Percentiles rank a stretch among this genome's conserved stretches.
phyloP scores from a whole-genome alignment of 306 rosid species.

The Corylus heterophylla region DNA sequence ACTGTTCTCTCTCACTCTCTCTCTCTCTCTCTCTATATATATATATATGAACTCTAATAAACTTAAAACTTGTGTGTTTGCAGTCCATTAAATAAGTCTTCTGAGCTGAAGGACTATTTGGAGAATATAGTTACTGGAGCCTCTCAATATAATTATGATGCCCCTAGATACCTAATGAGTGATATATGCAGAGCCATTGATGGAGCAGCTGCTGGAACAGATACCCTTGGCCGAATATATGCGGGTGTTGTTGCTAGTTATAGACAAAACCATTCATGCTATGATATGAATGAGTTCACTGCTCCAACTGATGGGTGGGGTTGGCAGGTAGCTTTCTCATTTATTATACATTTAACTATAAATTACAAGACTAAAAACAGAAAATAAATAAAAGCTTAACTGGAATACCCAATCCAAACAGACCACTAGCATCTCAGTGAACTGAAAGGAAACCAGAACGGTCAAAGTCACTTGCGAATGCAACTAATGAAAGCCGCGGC shows the following conservation, averaged over 20 bases:
- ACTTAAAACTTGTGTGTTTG: not conserved
- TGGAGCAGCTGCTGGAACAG: not conserved
- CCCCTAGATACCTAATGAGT: constrained; percentile 28
- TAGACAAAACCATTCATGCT: constrained; percentile 15
- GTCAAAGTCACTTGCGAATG: too few species aligned
- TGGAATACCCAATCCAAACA: too few species aligned
- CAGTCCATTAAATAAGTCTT: constrained; percentile 24
- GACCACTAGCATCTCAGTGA: too few species aligned
- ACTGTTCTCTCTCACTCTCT: too few species aligned
- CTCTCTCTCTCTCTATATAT: too few species aligned
- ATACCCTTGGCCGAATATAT: constrained; percentile 35
- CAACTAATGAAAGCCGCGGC: too few species aligned
- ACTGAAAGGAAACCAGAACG: too few species aligned
- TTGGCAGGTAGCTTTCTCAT: constrained; percentile 38
- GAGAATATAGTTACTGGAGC: not conserved
- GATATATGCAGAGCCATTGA: constrained; percentile 37
- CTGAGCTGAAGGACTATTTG: constrained; percentile 35
- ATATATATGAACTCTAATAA: not conserved
- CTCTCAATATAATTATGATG: constrained; percentile 33
- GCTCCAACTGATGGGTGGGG: constrained; percentile 27
- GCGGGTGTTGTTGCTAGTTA: constrained; percentile 31
- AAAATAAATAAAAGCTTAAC: too few species aligned
- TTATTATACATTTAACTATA: too few species aligned
- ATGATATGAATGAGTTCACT: constrained; percentile 20
- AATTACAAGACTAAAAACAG: too few species aligned